These are phyloP conservation scores for Lasiosphaeria hispida DNA, from an alignment of 495 filamentous ascomycete species.

Conservation along the genomic window DNA sequence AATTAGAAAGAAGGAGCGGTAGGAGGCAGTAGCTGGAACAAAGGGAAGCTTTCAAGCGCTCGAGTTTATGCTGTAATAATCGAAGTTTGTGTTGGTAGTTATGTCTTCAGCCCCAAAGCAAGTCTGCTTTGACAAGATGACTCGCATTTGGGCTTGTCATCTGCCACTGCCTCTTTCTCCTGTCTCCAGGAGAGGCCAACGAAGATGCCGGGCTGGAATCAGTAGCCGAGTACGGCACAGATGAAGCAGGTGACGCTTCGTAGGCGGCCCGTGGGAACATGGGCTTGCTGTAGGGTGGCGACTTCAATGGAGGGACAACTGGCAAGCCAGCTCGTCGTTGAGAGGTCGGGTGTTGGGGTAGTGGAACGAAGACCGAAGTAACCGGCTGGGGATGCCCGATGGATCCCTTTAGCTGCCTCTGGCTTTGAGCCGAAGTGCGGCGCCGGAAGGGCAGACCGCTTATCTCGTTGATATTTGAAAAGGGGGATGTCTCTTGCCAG, in stretches of 20 bases:
- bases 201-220: no score
- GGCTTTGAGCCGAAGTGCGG: background rate
- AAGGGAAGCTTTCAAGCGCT: no score
- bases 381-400: background rate
- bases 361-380: background rate
- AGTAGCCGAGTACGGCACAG: no score
- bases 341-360: background rate
- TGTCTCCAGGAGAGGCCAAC: background rate
- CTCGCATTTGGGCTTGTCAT: background rate
- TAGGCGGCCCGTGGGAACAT: no score
- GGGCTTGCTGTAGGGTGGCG: no score
- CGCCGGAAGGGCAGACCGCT: slow-evolving; percentile 4
- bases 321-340: background rate
- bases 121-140: slow-evolving; percentile 20
- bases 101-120: slow-evolving; percentile 15
- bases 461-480: background rate
- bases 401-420: background rate
- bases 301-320: no score
- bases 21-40: no score
- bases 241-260: no score
- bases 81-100: background rate
- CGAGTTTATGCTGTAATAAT: background rate
- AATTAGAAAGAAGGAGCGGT: no score
- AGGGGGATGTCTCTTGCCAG: slow-evolving; percentile 32
- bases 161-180: background rate